Evolutionary conservation across 345 rosid genomes (phyloP).

Genomic region (Clarkia xantiana): DNA sequence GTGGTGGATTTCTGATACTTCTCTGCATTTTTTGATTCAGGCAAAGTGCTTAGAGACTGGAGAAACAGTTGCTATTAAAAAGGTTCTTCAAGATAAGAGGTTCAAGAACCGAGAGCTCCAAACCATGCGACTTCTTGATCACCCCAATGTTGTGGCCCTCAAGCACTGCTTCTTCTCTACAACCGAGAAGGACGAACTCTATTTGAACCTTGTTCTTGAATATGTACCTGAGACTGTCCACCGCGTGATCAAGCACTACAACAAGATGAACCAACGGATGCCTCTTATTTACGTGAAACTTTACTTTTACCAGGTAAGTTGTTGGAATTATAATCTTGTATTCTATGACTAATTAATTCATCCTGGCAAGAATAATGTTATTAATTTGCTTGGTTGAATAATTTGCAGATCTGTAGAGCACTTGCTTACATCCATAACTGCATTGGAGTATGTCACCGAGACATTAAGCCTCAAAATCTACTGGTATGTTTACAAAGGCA

Average conservation of each 20-base stretch:
- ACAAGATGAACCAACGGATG: slow-evolving; percentile 72
- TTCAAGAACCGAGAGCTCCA: slow-evolving; percentile 96
- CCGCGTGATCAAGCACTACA: slow-evolving; percentile 78
- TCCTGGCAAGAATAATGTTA: no score
- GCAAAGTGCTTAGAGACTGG: slow-evolving; percentile 97
- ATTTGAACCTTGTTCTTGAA: slow-evolving; percentile 87
- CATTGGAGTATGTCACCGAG: slow-evolving; percentile 88
- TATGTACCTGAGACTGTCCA: slow-evolving; percentile 90
- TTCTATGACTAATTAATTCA: no score
- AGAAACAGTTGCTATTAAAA: slow-evolving; percentile 82
- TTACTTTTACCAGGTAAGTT: slow-evolving; percentile 64
- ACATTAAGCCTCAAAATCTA: slow-evolving; percentile 96
- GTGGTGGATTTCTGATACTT: neutral
- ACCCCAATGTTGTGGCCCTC: slow-evolving; percentile 77
- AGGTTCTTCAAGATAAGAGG: slow-evolving; percentile 88
- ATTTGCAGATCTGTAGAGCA: slow-evolving; percentile 75
- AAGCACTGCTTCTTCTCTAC: slow-evolving; percentile 97
- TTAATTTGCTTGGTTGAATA: no score
- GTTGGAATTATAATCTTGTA: no score
- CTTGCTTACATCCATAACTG: slow-evolving; percentile 78
- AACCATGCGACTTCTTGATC: slow-evolving; percentile 94
- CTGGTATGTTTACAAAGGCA: slow-evolving; percentile 34
- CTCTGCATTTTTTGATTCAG: slow-evolving; percentile 15
- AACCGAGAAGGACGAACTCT: slow-evolving; percentile 79
- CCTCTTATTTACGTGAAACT: slow-evolving; percentile 85